A percentile compares a stretch with the other conserved stretches of the same genome.
Conservation (phyloP, 768 basidiomycete species). For the Kondoa malvinella region DNA sequence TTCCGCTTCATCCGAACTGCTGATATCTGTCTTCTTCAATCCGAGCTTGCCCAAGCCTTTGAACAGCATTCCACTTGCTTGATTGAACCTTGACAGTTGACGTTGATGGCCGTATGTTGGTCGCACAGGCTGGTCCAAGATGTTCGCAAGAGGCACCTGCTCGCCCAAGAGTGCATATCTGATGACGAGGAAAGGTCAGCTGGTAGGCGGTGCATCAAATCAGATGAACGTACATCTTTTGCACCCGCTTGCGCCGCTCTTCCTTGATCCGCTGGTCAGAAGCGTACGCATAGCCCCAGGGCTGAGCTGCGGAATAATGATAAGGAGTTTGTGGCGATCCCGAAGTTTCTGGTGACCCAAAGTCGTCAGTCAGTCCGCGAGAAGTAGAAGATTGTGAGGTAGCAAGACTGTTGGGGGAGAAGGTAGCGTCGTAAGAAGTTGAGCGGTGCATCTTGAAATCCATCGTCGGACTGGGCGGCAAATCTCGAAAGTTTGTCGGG, state of each 20-base stretch:
- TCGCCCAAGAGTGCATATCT: constrained; percentile 18
- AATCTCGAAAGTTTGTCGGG: background rate
- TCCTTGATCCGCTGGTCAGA: constrained; percentile 11
- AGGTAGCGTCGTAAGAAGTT: background rate
- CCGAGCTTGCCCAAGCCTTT: background rate
- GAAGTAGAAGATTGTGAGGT: background rate
- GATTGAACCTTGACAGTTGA: background rate
- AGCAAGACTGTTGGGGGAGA: background rate
- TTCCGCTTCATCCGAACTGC: background rate
- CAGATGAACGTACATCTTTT: constrained; percentile 12
- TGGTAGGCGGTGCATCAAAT: too few relatives aligned
- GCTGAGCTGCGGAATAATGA: constrained; percentile 1
- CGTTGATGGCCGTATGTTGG: background rate
- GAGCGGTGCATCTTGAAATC: background rate
- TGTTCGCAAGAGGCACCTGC: constrained; percentile 9
- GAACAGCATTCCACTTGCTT: background rate
- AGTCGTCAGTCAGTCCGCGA: background rate
- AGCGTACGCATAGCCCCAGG: background rate
- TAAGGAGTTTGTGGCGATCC: background rate
- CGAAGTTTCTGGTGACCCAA: background rate
- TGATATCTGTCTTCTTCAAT: background rate
- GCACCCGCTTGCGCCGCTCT: constrained; percentile 16
- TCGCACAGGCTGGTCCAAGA: background rate
- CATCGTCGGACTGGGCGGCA: background rate
- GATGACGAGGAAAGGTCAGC: background rate